Percentiles rank a stretch among this genome's conserved stretches.
Conservation (phyloP, 768 basidiomycete species). For the Ramaria rubella region DNA sequence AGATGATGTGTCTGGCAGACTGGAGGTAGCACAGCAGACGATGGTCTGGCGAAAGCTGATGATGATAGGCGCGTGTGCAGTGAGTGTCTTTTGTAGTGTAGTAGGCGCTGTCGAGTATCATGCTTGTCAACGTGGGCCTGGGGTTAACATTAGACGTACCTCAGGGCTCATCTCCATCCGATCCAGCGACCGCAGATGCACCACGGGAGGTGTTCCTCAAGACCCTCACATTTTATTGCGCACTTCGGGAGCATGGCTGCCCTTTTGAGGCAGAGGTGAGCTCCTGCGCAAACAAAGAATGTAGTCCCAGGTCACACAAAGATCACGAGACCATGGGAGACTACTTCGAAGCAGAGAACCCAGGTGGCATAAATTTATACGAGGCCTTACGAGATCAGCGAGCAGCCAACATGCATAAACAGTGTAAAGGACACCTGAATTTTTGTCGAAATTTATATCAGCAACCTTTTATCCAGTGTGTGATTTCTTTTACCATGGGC, state of each 20-base stretch:
- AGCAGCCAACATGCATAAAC: neutral
- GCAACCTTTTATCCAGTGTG: conserved; percentile 16
- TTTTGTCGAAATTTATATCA: conserved; percentile 11
- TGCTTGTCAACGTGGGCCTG: no score
- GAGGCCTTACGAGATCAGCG: neutral
- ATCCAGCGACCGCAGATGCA: neutral
- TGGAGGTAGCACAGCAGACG: no score
- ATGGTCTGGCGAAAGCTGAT: no score
- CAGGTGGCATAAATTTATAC: conserved; percentile 1
- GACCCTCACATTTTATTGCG: conserved; percentile 20
- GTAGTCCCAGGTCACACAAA: neutral
- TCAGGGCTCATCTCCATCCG: neutral
- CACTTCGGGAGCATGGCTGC: conserved; percentile 18
- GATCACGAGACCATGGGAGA: neutral
- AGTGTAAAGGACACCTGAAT: neutral
- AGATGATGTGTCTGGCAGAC: no score
- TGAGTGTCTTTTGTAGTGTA: no score
- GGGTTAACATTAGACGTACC: no score
- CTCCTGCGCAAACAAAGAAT: no score
- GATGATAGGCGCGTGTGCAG: no score
- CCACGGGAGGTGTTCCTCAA: conserved; percentile 16
- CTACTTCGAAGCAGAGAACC: neutral
- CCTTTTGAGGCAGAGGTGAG: no score
- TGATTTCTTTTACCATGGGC: no score
- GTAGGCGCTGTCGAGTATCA: no score